phyloP scores from a whole-genome alignment of 2,329 filamentous ascomycete genomes.

The Fusarium liriodendri region DNA sequence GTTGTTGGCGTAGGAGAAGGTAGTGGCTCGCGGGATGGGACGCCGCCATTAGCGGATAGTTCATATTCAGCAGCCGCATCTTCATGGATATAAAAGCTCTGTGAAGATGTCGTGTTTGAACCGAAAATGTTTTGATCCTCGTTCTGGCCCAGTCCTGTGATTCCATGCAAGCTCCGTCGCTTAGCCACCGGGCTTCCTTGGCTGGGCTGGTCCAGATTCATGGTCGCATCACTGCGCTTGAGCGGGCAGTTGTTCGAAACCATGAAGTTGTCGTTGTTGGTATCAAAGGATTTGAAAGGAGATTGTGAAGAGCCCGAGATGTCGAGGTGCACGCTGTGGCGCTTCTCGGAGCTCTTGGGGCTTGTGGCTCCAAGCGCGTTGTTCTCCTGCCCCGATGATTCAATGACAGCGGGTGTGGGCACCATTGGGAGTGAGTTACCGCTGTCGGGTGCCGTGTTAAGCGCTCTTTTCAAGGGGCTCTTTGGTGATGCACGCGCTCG shows the following conservation, averaged over 20 bases:
- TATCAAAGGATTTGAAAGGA: conserved; percentile 63
- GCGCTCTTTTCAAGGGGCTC: conserved; percentile 82
- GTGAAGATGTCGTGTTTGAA: conserved; percentile 55
- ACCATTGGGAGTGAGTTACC: conserved; percentile 72
- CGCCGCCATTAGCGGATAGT: conserved; percentile 53
- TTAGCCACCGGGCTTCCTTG: conserved; percentile 90
- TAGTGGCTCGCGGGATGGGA: conserved; percentile 53
- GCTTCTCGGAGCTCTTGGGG: conserved; percentile 56
- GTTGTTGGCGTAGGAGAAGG: conserved; percentile 60
- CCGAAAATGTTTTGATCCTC: conserved; percentile 82
- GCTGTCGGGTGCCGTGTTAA: conserved; percentile 76
- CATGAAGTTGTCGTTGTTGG: conserved; percentile 49
- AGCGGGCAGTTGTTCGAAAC: conserved; percentile 75
- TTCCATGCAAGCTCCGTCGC: conserved; percentile 85
- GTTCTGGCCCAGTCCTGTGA: conserved; percentile 68
- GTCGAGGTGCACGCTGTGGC: conserved; percentile 69
- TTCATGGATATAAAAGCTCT: conserved; percentile 65
- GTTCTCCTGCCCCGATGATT: conserved; percentile 59
- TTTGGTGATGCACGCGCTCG: conserved; percentile 79
- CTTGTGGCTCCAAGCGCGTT: conserved; percentile 51
- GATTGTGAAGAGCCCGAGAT: conserved; percentile 64
- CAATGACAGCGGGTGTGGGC: conserved; percentile 49
- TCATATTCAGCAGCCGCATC: conserved; percentile 64
- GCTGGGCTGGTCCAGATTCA: conserved; percentile 84
- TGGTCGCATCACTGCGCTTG: conserved; percentile 90